Conservation (phyloP, 768 basidiomycete genomes). For the Calvatia gigantea region DNA sequence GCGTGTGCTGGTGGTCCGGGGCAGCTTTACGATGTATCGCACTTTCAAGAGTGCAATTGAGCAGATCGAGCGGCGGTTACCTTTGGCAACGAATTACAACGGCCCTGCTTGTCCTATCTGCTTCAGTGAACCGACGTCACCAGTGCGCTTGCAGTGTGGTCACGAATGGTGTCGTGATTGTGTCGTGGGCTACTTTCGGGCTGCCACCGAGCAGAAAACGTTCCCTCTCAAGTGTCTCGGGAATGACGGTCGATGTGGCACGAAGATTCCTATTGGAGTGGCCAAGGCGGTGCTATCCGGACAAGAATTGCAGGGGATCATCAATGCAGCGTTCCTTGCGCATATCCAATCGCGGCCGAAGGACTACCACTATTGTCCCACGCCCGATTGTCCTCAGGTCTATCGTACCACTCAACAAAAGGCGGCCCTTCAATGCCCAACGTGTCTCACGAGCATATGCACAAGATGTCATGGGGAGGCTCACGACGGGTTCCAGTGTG, state of each 20-base stretch:
- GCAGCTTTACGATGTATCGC: constrained; percentile 35
- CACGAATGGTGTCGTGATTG: constrained; percentile 70
- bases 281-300: constrained; percentile 49
- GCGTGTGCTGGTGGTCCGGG: constrained; percentile 50
- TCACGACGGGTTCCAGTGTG: constrained; percentile 69
- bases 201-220: constrained; percentile 50
- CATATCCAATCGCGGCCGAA: constrained; percentile 56
- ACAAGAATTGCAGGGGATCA: constrained; percentile 50
- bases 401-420: constrained; percentile 48
- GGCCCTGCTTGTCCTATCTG: constrained; percentile 61
- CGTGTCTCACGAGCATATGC: constrained; percentile 70
- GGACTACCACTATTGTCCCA: constrained; percentile 74
- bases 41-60: constrained; percentile 26
- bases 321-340: constrained; percentile 56
- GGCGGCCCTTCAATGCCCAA: constrained; percentile 59
- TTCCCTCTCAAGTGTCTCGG: constrained; percentile 80
- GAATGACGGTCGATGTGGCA: constrained; percentile 52
- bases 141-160: constrained; percentile 56
- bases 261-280: constrained; percentile 49
- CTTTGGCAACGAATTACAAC: constrained; percentile 12
- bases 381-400: constrained; percentile 73
- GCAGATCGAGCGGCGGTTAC: constrained; percentile 37
- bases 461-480: constrained; percentile 49
- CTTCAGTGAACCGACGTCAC: constrained; percentile 50
- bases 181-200: constrained; percentile 51